Evolutionary conservation across 306 rosid species (phyloP).

Genomic region (Cucumis sativus): Cucumber_9930_V3 NC_026656.2:443501-444000

Average conservation of each 20-base stretch:
- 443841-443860: neutral
- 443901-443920: neutral
- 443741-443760: neutral
- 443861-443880: neutral
- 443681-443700: neutral
- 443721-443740: neutral
- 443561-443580: neutral
- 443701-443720: neutral
- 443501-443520: neutral
- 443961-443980: slow-evolving; percentile 53
- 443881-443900: neutral
- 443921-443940: neutral
- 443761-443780: neutral
- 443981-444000: slow-evolving; percentile 50
- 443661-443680: neutral
- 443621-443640: neutral
- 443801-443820: neutral
- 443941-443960: slow-evolving; percentile 36
- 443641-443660: neutral
- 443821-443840: neutral
- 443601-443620: neutral
- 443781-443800: neutral
- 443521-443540: neutral
- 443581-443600: neutral
- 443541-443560: neutral